Evolutionary conservation across 805 yeast genomes (phyloP).

Genomic region (Ogataea polymorpha): DNA sequence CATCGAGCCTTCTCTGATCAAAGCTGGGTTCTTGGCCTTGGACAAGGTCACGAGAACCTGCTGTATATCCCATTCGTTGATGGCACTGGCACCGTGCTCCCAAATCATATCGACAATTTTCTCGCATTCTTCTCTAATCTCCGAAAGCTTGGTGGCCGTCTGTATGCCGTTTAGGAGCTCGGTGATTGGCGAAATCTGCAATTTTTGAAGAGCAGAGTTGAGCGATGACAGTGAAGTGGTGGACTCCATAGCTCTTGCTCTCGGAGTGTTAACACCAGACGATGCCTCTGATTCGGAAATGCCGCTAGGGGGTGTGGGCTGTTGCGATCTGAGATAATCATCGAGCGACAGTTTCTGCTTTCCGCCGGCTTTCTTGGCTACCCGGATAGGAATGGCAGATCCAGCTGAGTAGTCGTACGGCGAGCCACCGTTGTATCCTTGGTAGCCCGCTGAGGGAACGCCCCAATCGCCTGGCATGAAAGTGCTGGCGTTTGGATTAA

Average conservation of each 20-base stretch:
- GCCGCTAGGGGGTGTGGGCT: slow-evolving; percentile 23
- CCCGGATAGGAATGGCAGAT: slow-evolving; percentile 12
- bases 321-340: slow-evolving; percentile 49
- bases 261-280: slow-evolving; percentile 30
- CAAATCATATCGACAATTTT: slow-evolving; percentile 48
- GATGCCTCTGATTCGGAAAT: slow-evolving; percentile 21
- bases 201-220: slow-evolving; percentile 63
- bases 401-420: slow-evolving; percentile 1
- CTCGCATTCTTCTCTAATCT: slow-evolving; percentile 52
- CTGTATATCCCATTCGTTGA: slow-evolving; percentile 62
- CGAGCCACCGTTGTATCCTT: slow-evolving; percentile 23
- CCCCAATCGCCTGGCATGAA: slow-evolving; percentile 28
- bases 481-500: slow-evolving; percentile 34
- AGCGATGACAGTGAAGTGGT: slow-evolving; percentile 69
- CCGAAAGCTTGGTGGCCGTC: slow-evolving; percentile 48
- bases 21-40: slow-evolving; percentile 69
- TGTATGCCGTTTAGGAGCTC: slow-evolving; percentile 52
- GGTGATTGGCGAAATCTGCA: slow-evolving; percentile 65
- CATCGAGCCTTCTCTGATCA: slow-evolving; percentile 76
- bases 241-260: slow-evolving; percentile 33
- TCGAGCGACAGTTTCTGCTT: slow-evolving; percentile 40
- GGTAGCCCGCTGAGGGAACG: slow-evolving; percentile 16
- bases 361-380: slow-evolving; percentile 14
- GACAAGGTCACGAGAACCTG: slow-evolving; percentile 63
- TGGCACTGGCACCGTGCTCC: slow-evolving; percentile 42